These are phyloP conservation scores for Lodderomyces elongisporus DNA, from an alignment of 1,139 yeast genomes.

Conservation along the genomic window DNA sequence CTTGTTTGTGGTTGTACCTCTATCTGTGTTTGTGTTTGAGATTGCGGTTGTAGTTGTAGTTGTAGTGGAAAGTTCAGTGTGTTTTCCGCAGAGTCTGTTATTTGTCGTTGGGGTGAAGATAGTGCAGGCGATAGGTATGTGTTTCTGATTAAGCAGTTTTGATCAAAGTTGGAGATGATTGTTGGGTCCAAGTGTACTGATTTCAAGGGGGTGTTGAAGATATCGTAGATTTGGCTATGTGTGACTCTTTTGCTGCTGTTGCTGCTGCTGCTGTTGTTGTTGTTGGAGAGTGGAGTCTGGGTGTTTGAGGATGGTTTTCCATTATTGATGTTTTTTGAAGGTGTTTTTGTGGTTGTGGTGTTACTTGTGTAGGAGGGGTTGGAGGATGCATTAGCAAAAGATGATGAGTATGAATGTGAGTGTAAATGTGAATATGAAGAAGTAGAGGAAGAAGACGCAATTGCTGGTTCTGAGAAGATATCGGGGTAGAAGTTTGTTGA, in stretches of 20 bases:
- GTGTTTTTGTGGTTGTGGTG: constrained; percentile 18
- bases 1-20: constrained; percentile 14
- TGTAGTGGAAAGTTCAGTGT: not conserved
- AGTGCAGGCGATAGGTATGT: constrained; percentile 44
- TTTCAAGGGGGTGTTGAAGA: constrained; percentile 10
- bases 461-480: constrained; percentile 6
- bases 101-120: constrained; percentile 36
- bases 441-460: no score
- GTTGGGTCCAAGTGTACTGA: constrained; percentile 11
- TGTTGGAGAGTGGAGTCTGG: not conserved
- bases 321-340: constrained; percentile 22
- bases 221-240: constrained; percentile 1
- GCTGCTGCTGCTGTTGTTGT: constrained; percentile 3
- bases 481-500: constrained; percentile 1
- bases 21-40: constrained; percentile 3
- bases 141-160: constrained; percentile 9
- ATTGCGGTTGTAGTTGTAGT: not conserved
- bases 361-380: constrained; percentile 6
- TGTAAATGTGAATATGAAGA: no score
- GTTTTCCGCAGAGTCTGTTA: not conserved
- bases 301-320: constrained; percentile 10
- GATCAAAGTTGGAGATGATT: constrained; percentile 8
- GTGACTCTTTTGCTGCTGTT: constrained; percentile 3
- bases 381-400: no score
- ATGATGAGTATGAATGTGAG: no score